A percentile compares a stretch with the other conserved stretches of the same genome.
Evolutionary conservation across 78 protist genomes (phyloP).

Genomic region (Emiliania huxleyi): DNA sequence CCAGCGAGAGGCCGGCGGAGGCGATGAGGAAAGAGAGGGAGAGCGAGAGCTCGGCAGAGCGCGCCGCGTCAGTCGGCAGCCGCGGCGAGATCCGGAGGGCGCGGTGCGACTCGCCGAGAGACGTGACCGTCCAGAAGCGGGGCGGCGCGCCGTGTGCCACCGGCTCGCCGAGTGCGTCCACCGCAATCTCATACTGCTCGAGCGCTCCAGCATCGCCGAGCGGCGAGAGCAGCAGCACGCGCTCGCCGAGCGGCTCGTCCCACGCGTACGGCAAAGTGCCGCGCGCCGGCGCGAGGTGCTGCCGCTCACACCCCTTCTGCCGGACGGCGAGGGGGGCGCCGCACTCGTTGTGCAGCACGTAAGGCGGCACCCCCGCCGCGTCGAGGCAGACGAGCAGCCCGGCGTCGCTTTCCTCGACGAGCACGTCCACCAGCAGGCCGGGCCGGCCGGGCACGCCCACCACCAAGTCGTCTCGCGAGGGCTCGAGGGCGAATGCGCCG

Average conservation of each 20-base stretch:
- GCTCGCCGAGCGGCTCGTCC: background rate
- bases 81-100: background rate
- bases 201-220: background rate
- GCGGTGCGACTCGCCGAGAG: background rate
- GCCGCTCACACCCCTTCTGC: background rate
- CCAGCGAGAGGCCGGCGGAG: background rate
- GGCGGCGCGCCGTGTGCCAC: background rate
- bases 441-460: background rate
- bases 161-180: background rate
- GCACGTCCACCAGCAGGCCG: background rate
- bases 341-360: background rate
- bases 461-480: background rate
- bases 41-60: background rate
- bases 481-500: background rate
- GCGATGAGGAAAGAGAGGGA: background rate
- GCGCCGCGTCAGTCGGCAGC: background rate
- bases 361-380: background rate
- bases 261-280: background rate
- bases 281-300: background rate
- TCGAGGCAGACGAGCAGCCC: background rate
- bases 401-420: background rate
- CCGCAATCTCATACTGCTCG: background rate
- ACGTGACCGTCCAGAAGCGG: background rate
- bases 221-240: background rate
- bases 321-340: background rate